Conservation (phyloP, 306 rosid genomes). For the Ormosia semicastrata region DNA sequence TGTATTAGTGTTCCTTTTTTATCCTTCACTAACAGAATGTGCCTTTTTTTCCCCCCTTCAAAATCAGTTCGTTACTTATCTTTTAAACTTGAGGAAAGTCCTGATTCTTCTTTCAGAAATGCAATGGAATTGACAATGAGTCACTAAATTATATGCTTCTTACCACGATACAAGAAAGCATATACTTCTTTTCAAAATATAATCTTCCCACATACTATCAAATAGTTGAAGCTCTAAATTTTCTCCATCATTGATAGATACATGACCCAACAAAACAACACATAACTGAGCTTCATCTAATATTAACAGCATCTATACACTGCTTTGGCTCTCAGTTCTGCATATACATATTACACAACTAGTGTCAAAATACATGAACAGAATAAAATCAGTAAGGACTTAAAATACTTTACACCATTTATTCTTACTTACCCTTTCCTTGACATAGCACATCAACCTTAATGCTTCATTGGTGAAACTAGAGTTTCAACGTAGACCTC, state of each 20-base stretch:
- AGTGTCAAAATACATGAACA: conserved; percentile 14
- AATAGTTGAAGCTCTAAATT: conserved; percentile 3
- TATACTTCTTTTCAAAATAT: conserved; percentile 8
- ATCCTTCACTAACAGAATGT: neutral
- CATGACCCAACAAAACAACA: neutral
- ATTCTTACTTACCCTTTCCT: conserved; percentile 11
- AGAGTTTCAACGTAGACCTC: conserved; percentile 49
- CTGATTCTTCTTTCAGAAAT: conserved; percentile 21
- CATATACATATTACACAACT: conserved; percentile 24
- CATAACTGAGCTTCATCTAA: neutral
- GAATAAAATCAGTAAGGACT: neutral
- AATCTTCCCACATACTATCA: neutral
- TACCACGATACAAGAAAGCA: conserved; percentile 30
- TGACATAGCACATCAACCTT: neutral
- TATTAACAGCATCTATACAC: conserved; percentile 19
- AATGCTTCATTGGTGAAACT: conserved; percentile 42
- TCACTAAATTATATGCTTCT: conserved; percentile 23
- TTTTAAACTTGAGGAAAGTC: conserved; percentile 8
- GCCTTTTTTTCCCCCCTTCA: neutral
- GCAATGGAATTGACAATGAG: conserved; percentile 21
- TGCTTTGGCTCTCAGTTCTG: conserved; percentile 18
- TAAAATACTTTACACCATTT: conserved; percentile 22
- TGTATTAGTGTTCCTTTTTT: neutral
- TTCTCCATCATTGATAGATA: neutral
- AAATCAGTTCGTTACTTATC: conserved; percentile 20